Conservation (phyloP, 1,139 yeast genomes). For the Pichia sp. region DNA sequence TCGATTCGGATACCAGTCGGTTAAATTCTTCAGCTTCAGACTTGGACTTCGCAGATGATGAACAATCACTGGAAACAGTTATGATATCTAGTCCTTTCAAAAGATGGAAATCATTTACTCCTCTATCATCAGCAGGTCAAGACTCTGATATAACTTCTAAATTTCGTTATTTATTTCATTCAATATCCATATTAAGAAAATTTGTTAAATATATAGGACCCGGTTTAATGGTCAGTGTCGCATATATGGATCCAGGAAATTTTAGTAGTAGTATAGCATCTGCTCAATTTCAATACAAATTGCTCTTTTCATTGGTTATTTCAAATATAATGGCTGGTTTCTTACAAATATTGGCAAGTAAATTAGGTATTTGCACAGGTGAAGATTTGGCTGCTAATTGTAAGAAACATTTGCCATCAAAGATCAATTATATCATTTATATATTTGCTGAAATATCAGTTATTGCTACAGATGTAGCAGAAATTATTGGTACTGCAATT, state of each 20-base stretch:
- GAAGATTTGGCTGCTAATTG: constrained; percentile 84
- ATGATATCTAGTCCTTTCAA: no score
- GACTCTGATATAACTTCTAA: neutral
- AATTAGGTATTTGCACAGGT: constrained; percentile 88
- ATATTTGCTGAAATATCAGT: constrained; percentile 80
- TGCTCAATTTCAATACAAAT: constrained; percentile 65
- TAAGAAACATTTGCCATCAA: constrained; percentile 61
- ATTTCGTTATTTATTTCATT: neutral
- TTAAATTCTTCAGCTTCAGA: no score
- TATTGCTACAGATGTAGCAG: constrained; percentile 89
- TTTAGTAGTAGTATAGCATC: constrained; percentile 93
- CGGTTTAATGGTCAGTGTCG: constrained; percentile 90
- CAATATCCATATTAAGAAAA: constrained; percentile 33
- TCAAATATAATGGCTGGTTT: constrained; percentile 86
- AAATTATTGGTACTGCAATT: constrained; percentile 89
- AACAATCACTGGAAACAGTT: no score
- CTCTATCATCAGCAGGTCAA: no score
- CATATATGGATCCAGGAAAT: constrained; percentile 97
- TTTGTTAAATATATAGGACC: constrained; percentile 78
- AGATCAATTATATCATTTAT: constrained; percentile 59
- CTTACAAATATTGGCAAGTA: constrained; percentile 76
- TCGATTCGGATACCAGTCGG: no score
- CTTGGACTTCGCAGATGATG: no score
- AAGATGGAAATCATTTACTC: neutral
- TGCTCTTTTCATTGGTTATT: constrained; percentile 71